Conservation (phyloP, 2,329 filamentous ascomycete genomes). For the Penicillium sp. region DNA sequence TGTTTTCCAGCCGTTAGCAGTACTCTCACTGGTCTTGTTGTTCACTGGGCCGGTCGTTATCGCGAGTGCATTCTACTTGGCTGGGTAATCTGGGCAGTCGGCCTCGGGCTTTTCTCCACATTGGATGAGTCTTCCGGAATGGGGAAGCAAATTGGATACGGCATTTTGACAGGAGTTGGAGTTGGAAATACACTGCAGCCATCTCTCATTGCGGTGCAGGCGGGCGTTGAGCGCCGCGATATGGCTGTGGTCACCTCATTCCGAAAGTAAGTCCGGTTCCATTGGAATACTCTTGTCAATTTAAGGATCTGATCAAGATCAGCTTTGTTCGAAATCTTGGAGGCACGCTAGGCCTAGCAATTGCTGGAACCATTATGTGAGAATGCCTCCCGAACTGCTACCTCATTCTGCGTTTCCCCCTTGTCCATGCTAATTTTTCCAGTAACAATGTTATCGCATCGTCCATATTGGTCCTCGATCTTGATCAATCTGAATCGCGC, state of each 20-base stretch:
- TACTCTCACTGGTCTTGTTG: constrained; percentile 55
- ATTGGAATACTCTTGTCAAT: no score
- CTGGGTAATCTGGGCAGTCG: constrained; percentile 55
- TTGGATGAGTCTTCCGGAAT: constrained; percentile 51
- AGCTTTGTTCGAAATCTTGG: constrained; percentile 48
- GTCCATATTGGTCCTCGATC: constrained; percentile 28
- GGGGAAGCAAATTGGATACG: constrained; percentile 58
- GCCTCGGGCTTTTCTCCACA: constrained; percentile 56
- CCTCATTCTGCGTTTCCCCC: neutral
- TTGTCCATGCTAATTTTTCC: neutral
- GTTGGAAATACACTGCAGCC: constrained; percentile 57
- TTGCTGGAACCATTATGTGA: constrained; percentile 46
- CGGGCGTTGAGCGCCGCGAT: constrained; percentile 40
- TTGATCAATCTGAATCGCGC: constrained; percentile 22
- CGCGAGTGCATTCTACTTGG: constrained; percentile 58
- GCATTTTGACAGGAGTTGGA: constrained; percentile 54
- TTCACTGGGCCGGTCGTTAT: constrained; percentile 56
- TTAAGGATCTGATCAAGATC: constrained; percentile 3
- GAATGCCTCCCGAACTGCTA: neutral
- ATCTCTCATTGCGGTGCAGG: constrained; percentile 42
- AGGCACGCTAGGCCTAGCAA: constrained; percentile 43
- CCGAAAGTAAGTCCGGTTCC: constrained; percentile 30
- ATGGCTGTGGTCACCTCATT: constrained; percentile 46
- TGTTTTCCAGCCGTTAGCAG: constrained; percentile 49
- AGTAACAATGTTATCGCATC: constrained; percentile 36